Evolutionary conservation across 2,329 filamentous ascomycete species (phyloP).

Genomic region (Pyrenochaeta sp.): DNA sequence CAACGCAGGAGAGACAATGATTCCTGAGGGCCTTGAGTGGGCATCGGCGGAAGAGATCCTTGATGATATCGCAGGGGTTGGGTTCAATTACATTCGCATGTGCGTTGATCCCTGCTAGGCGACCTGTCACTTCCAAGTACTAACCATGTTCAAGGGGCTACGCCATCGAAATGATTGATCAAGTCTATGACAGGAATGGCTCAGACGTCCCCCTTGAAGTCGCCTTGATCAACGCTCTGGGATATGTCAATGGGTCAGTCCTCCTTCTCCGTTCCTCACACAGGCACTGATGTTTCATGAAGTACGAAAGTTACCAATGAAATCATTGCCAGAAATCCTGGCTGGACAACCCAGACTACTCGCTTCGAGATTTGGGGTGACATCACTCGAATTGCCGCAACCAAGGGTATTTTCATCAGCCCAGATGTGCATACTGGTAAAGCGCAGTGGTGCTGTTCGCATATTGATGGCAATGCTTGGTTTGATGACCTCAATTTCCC

Average conservation of each 20-base stretch:
- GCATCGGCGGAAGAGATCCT: constrained; percentile 62
- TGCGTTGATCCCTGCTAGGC: too few species aligned
- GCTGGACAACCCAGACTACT: constrained; percentile 50
- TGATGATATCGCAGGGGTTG: constrained; percentile 60
- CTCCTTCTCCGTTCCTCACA: neutral
- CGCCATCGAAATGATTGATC: constrained; percentile 54
- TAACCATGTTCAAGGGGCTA: constrained; percentile 42
- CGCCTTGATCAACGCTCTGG: constrained; percentile 51
- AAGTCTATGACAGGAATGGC: constrained; percentile 52
- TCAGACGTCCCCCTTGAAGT: constrained; percentile 51
- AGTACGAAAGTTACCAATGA: constrained; percentile 50
- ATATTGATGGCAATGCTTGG: constrained; percentile 66
- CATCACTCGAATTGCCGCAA: constrained; percentile 34
- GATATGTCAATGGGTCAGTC: constrained; percentile 44
- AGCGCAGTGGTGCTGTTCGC: constrained; percentile 46
- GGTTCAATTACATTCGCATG: constrained; percentile 69
- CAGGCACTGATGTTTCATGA: neutral
- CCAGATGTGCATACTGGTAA: constrained; percentile 44
- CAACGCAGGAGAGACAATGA: constrained; percentile 63
- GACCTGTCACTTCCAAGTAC: neutral
- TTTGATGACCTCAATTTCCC: constrained; percentile 64
- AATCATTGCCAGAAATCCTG: constrained; percentile 47
- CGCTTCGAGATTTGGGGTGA: constrained; percentile 50
- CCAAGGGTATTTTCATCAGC: constrained; percentile 40
- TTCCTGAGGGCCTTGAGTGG: constrained; percentile 68